phyloP scores from a whole-genome alignment of 768 basidiomycete genomes.

The Trametes gibbosa region DNA sequence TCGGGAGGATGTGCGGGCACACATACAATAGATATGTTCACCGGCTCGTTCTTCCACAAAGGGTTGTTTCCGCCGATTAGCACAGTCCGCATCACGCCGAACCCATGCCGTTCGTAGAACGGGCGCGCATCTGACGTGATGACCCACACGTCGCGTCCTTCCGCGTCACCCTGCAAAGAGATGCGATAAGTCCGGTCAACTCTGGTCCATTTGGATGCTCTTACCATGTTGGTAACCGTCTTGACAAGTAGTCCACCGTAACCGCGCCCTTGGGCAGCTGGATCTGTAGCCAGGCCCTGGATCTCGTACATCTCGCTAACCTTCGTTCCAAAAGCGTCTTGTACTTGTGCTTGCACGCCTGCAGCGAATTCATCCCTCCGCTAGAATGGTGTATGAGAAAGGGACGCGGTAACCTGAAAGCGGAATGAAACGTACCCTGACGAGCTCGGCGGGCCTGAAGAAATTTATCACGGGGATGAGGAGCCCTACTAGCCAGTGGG shows the following conservation, averaged over 20 bases:
- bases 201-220: too few relatives aligned
- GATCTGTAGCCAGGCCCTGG: background rate
- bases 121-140: background rate
- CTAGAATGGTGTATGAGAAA: background rate
- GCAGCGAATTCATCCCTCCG: background rate
- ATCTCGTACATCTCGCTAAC: background rate
- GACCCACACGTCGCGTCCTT: background rate
- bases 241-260: background rate
- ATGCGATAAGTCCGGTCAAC: background rate
- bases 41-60: background rate
- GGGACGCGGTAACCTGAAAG: background rate
- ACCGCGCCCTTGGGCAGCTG: background rate
- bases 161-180: background rate
- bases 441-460: background rate
- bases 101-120: background rate
- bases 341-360: background rate
- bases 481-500: background rate
- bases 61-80: background rate
- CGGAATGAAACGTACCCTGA: background rate
- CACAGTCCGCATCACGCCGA: background rate
- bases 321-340: background rate
- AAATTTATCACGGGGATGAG: background rate
- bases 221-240: background rate
- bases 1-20: background rate
- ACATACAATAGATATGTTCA: background rate